A percentile compares a stretch with the other conserved stretches of the same genome.
phyloP scores from a whole-genome alignment of 202 grass and related monocot species.

The Saccharum hybrid region DNA sequence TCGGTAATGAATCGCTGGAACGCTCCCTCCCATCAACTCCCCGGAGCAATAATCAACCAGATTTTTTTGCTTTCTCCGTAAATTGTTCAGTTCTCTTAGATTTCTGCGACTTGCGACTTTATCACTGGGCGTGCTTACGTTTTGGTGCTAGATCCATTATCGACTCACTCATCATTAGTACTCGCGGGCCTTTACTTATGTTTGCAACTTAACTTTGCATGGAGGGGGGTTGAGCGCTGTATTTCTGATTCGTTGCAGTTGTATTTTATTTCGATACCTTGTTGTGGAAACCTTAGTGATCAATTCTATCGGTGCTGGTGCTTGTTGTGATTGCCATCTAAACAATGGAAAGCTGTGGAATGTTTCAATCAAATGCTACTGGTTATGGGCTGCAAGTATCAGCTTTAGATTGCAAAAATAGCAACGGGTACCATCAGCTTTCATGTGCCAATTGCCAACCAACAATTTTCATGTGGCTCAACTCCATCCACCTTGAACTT shows the following conservation, averaged over 20 bases:
- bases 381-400: background rate
- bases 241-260: background rate
- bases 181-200: background rate
- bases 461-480: background rate
- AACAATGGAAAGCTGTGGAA: background rate
- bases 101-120: background rate
- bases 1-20: slow-evolving; percentile 2
- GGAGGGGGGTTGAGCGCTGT: background rate
- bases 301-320: background rate
- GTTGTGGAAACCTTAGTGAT: slow-evolving; percentile 18
- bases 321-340: slow-evolving; percentile 18
- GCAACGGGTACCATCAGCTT: background rate
- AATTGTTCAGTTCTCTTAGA: slow-evolving; percentile 3
- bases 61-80: background rate
- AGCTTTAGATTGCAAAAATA: background rate
- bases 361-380: slow-evolving; percentile 7
- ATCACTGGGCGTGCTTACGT: background rate
- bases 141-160: slow-evolving; percentile 35
- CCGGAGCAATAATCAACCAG: background rate
- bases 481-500: background rate
- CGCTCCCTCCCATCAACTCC: background rate
- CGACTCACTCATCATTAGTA: background rate
- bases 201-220: background rate
- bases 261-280: slow-evolving; percentile 2
- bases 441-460: background rate